phyloP scores from a whole-genome alignment of 176 grass and related monocot species.

The Lolium perenne region DNA sequence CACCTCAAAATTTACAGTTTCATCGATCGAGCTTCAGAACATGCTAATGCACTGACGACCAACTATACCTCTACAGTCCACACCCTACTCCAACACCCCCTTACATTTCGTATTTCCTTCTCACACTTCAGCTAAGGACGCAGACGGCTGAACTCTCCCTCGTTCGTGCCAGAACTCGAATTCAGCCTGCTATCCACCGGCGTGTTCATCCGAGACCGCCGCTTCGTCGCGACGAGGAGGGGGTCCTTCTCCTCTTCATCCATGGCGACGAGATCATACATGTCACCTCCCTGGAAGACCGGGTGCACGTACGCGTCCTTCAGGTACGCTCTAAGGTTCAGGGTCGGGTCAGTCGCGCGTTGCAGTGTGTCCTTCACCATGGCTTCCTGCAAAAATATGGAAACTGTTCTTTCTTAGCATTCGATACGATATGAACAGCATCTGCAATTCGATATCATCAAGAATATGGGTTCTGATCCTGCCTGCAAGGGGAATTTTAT shows the following conservation, averaged over 20 bases:
- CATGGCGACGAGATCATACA: constrained; percentile 37
- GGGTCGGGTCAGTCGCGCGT: constrained; percentile 65
- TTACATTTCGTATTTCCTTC: constrained; percentile 29
- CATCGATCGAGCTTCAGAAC: neutral
- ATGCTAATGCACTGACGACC: neutral
- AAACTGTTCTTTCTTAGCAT: neutral
- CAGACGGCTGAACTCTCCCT: constrained; percentile 43
- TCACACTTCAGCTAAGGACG: constrained; percentile 37
- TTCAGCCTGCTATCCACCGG: constrained; percentile 65
- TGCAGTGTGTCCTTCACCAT: constrained; percentile 96
- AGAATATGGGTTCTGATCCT: constrained; percentile 3
- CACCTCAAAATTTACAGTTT: neutral
- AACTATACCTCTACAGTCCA: neutral
- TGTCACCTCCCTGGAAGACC: constrained; percentile 61
- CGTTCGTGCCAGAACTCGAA: constrained; percentile 61
- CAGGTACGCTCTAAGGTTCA: constrained; percentile 87
- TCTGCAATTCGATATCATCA: neutral
- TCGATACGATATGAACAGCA: neutral
- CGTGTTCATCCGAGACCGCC: constrained; percentile 59
- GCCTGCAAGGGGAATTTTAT: constrained; percentile 88
- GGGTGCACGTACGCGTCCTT: constrained; percentile 85
- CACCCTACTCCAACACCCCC: neutral
- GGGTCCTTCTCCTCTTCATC: constrained; percentile 77
- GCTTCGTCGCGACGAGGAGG: constrained; percentile 62
- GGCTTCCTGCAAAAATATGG: constrained; percentile 79